Evolutionary conservation across 164 flowering plant genomes (phyloP).

Genomic region (Magnolia kwangsiensis): DNA sequence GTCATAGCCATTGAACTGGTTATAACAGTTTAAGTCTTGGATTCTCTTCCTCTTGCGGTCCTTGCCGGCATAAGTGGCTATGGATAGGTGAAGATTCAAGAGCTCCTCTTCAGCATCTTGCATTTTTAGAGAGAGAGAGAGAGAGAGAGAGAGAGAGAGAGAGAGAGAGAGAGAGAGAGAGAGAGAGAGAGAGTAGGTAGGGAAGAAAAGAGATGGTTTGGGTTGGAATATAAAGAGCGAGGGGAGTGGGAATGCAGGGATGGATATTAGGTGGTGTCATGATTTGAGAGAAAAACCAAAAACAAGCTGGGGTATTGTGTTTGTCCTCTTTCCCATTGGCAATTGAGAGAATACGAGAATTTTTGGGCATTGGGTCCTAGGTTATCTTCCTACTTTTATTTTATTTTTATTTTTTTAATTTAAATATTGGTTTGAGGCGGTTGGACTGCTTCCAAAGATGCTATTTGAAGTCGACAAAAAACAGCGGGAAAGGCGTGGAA

Average conservation of each 20-base stretch:
- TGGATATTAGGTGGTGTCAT: not conserved
- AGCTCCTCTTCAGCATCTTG: slow-evolving; percentile 39
- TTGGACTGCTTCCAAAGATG: slow-evolving; percentile 8
- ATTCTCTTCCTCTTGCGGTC: slow-evolving; percentile 23
- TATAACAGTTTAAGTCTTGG: slow-evolving; percentile 2
- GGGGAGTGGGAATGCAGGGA: too few species aligned
- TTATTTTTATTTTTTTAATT: not conserved
- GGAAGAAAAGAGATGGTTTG: not conserved
- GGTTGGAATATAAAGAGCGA: not conserved
- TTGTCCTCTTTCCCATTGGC: not conserved
- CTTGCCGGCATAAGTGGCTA: slow-evolving; percentile 9
- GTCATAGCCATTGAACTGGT: slow-evolving; percentile 27
- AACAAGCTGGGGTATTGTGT: not conserved
- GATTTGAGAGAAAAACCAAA: not conserved
- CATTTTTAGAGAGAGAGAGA: slow-evolving; percentile 16
- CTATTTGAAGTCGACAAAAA: slow-evolving; percentile 13
- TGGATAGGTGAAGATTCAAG: slow-evolving; percentile 44
- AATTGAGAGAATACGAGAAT: slow-evolving; percentile 1
- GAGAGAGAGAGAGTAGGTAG: slow-evolving; percentile 6
- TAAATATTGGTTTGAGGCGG: not conserved
- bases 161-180: not conserved
- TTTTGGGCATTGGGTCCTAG: not conserved
- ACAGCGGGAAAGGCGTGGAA: slow-evolving; percentile 7
- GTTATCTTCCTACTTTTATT: not conserved
- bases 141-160: not conserved